A percentile compares a stretch with the other conserved stretches of the same genome.
Conservation (phyloP, 495 filamentous ascomycete genomes). For the Hypoxylon perforatum region DNA sequence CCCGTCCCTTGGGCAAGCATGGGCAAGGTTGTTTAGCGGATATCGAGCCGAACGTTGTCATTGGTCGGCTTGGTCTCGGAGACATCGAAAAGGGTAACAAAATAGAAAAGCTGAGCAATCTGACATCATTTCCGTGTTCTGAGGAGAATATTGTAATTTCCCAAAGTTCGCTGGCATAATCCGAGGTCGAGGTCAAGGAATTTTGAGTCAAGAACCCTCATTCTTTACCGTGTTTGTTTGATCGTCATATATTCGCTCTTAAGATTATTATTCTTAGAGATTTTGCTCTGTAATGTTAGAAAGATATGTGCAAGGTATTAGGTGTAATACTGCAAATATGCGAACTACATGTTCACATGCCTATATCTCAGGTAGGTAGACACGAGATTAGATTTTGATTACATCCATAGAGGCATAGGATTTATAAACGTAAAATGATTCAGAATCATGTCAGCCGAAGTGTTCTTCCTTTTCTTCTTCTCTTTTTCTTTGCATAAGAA, state of each 20-base stretch:
- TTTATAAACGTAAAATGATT: too few relatives aligned
- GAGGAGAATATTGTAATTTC: slow-evolving; percentile 34
- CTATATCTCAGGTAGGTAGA: too few relatives aligned
- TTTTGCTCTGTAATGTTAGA: too few relatives aligned
- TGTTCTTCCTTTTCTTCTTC: too few relatives aligned
- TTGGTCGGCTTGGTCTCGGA: slow-evolving; percentile 23
- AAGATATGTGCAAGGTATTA: too few relatives aligned
- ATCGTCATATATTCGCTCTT: background rate
- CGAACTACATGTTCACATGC: too few relatives aligned
- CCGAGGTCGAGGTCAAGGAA: background rate
- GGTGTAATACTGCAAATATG: too few relatives aligned
- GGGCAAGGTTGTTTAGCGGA: slow-evolving; percentile 39
- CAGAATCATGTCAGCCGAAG: too few relatives aligned
- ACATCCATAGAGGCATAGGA: too few relatives aligned
- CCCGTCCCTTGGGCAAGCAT: slow-evolving; percentile 28
- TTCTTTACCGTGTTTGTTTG: background rate
- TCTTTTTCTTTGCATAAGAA: too few relatives aligned
- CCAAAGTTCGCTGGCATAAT: slow-evolving; percentile 23
- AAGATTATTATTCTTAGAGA: too few relatives aligned
- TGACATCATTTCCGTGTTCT: slow-evolving; percentile 35
- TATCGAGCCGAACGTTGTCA: slow-evolving; percentile 13
- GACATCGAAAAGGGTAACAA: slow-evolving; percentile 39
- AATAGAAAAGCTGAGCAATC: slow-evolving; percentile 33
- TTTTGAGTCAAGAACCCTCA: slow-evolving; percentile 3
- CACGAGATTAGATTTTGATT: too few relatives aligned